Conservation (phyloP, 1,139 yeast genomes). For the Protomyces macrosporus region DNA sequence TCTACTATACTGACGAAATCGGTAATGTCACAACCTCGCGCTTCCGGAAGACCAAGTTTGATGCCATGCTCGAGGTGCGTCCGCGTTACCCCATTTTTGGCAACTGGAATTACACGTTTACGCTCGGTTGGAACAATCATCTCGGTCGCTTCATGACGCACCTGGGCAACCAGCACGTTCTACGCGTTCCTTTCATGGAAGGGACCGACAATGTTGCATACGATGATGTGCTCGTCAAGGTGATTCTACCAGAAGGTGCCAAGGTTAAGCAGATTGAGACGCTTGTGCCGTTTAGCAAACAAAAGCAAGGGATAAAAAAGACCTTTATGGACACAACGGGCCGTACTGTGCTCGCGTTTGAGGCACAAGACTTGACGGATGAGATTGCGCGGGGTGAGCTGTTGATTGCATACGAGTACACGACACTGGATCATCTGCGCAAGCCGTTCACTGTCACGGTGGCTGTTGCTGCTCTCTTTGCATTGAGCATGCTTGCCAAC, state of each 20-base stretch:
- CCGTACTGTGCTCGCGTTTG: conserved; percentile 67
- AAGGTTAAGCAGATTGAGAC: conserved; percentile 46
- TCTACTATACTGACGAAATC: conserved; percentile 79
- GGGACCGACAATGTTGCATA: conserved; percentile 67
- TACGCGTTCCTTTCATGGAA: conserved; percentile 66
- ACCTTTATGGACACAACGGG: conserved; percentile 67
- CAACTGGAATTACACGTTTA: conserved; percentile 93
- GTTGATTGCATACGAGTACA: conserved; percentile 11
- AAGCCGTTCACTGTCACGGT: conserved; percentile 13
- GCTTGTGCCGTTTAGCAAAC: conserved; percentile 48
- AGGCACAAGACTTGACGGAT: conserved; percentile 62
- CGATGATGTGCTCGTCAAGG: conserved; percentile 53
- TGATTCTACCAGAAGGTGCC: conserved; percentile 89
- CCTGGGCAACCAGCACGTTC: conserved; percentile 49
- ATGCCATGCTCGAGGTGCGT: conserved; percentile 50
- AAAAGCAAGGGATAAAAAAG: conserved; percentile 48
- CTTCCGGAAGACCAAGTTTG: conserved; percentile 39
- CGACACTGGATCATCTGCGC: background rate
- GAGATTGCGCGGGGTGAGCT: conserved; percentile 58
- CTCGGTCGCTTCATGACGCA: conserved; percentile 51
- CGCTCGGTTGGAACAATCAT: conserved; percentile 80
- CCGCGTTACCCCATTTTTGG: conserved; percentile 95
- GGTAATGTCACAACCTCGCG: conserved; percentile 89
- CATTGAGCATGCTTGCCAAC: background rate
- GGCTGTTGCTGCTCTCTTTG: conserved; percentile 4